Evolutionary conservation across 2,329 filamentous ascomycete species (phyloP).

Genomic region (Cercospora sojina): DNA sequence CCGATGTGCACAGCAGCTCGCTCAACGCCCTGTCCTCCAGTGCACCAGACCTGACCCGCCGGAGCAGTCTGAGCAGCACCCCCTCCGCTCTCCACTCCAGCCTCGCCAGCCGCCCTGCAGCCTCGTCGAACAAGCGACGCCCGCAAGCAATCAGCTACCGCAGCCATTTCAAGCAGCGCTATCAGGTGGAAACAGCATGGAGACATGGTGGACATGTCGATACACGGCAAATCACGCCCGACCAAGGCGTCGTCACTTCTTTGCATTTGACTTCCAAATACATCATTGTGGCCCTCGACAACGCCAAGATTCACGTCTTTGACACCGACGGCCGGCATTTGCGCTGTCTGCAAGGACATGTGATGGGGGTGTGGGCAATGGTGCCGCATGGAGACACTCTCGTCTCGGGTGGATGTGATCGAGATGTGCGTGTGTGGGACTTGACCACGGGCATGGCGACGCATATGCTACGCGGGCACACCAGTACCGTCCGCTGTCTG

Average conservation of each 20-base stretch:
- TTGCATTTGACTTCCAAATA: constrained; percentile 92
- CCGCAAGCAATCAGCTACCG: constrained; percentile 79
- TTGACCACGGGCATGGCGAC: constrained; percentile 78
- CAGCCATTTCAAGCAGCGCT: constrained; percentile 95
- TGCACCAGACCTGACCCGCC: constrained; percentile 47
- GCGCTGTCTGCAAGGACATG: constrained; percentile 87
- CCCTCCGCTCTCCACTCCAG: constrained; percentile 30
- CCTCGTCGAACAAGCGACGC: constrained; percentile 45
- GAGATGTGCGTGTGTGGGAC: constrained; percentile 96
- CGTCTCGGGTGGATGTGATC: constrained; percentile 93
- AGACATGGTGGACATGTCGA: constrained; percentile 83
- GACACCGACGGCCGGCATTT: constrained; percentile 85
- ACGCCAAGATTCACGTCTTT: constrained; percentile 97
- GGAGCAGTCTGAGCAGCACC: constrained; percentile 27
- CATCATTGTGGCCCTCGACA: constrained; percentile 95
- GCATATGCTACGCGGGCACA: constrained; percentile 87
- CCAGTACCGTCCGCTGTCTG: constrained; percentile 90
- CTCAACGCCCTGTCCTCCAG: constrained; percentile 46
- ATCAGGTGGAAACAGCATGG: constrained; percentile 97
- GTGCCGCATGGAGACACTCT: constrained; percentile 94
- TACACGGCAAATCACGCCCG: constrained; percentile 85
- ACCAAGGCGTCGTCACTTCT: constrained; percentile 95
- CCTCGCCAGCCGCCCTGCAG: constrained; percentile 32
- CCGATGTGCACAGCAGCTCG: constrained; percentile 31
- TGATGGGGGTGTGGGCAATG: constrained; percentile 99